Percentiles rank a stretch among this genome's conserved stretches.
These are phyloP conservation scores for Ophiostoma tasmaniense DNA, from an alignment of 2,329 filamentous ascomycete species.

Conservation along the genomic window DNA sequence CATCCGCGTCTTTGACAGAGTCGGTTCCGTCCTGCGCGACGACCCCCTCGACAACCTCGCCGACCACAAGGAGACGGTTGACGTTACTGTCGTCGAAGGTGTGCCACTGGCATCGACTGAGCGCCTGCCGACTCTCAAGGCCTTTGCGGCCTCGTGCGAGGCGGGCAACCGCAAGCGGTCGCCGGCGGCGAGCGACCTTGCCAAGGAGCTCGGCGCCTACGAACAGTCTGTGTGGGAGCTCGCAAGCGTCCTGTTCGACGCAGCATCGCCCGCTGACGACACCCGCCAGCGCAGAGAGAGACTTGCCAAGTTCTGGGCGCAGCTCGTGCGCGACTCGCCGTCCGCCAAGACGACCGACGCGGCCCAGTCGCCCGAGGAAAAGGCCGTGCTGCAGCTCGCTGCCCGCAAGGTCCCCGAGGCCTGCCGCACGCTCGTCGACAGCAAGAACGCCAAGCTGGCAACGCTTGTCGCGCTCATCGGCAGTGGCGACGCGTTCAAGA, in stretches of 20 bases:
- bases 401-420: slow-evolving; percentile 74
- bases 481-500: slow-evolving; percentile 57
- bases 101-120: slow-evolving; percentile 45
- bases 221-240: slow-evolving; percentile 79
- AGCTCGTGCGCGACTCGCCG: slow-evolving; percentile 54
- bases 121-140: slow-evolving; percentile 38
- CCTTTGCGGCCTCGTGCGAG: slow-evolving; percentile 36
- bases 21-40: not conserved
- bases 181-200: slow-evolving; percentile 31
- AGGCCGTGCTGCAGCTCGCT: slow-evolving; percentile 71
- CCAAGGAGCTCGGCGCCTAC: slow-evolving; percentile 33
- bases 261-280: slow-evolving; percentile 37
- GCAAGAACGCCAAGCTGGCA: slow-evolving; percentile 53
- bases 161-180: slow-evolving; percentile 27
- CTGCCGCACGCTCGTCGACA: slow-evolving; percentile 67
- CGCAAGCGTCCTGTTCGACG: slow-evolving; percentile 78
- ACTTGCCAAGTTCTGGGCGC: slow-evolving; percentile 59
- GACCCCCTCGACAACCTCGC: slow-evolving; percentile 17
- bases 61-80: slow-evolving; percentile 47
- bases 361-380: slow-evolving; percentile 64
- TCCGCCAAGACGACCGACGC: slow-evolving; percentile 43
- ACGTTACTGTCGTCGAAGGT: slow-evolving; percentile 44
- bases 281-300: slow-evolving; percentile 46
- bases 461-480: slow-evolving; percentile 59
- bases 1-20: slow-evolving; percentile 13